Base-by-base conservation (phyloP, 331 rosid species). In the Arachis monticola region DNA sequence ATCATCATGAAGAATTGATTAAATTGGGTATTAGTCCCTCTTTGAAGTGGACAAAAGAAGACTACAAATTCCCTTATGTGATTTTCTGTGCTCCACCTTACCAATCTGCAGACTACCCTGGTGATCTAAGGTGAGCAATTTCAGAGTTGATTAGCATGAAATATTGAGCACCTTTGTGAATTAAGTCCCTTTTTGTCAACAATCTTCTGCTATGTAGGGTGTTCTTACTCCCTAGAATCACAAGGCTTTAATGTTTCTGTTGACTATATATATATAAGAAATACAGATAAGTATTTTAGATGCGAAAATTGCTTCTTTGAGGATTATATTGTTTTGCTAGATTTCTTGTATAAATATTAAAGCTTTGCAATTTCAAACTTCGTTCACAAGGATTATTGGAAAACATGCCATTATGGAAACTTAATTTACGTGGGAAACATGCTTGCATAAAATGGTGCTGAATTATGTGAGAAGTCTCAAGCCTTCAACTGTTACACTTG, bases 71-170 rank as follows among this genome's bases (percentile, higher is more conserved):
- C 81, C 93, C 98, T 6, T 82, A 77, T 78, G 91, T 93, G 41
- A 83, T 93, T 64, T 86, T 93, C 82, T 93, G 96, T 70, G 98
- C 97, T 59, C 98, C 98, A 5, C 98, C 98, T 12, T 89, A 87
- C 6, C 76, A 90, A 59, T 69, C 89, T 62, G 42, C 87, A 1
- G 89, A 91, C 10, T 91, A 93, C 67, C 86, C 76, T 0, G 89
- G 86, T 7, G 97, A 93, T 82, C 86, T 91, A 51, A 79, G 96
- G 97, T 93, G 73, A 87, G 73, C 38, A 45, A 22, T 64, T 57
- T 79, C 11, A 38, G 44, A 35, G 12, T 61, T 62, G 30, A 42
- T 46, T 1, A 45, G 41, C 12, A 10, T 63, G 42, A 63, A 48
- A 42, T 50, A 45, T 10, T 50, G 31, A 73, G 11, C 42, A 50